Base-by-base conservation (phyloP, 2,329 filamentous ascomycete genomes). In the Rutstroemia sp. region DNA sequence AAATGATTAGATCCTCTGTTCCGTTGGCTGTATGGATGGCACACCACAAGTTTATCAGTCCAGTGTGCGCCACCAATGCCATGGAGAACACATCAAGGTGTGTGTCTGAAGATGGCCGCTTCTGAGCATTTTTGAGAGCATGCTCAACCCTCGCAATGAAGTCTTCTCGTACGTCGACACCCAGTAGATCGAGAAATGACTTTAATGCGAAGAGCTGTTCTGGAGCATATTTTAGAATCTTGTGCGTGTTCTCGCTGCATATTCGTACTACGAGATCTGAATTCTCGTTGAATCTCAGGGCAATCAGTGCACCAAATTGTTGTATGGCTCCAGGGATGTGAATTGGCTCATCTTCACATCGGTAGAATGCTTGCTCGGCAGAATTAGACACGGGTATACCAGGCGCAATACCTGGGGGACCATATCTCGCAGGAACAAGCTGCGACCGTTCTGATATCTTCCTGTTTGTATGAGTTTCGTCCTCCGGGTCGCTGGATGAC, bases 301-400 rank as follows among this genome's bases (percentile, higher is more conserved):
- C 90, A 27, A 96, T 66, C 25, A 96, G 74, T 4, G 88, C 76
- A 1, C 91, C 91, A 63, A 95, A 96, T 1, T 90, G 90, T 0
- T 91, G 91, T 1, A 56, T 51, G 30, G 53, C 53, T 27, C 53
- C 53, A 23, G 53, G 53, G 10, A 90, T 86, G 62, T 92, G 90
- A 30, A 96, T 95, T 0, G 91, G 90, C 66, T 96, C 91, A 66
- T 96, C 91, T 70, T 96, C 91, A 67, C 91, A 96, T 50, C 84
- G 80, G 27, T 27, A 56, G 25, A 56, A 44, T 16, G 23, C n/a
- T 39, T 44, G 46, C 25, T 41, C 49, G 9, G 30, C 45, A 12
- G 49, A 21, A 19, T 61, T 55, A 18, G 39, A 16, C 18, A 54
- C 50, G 4, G 57, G 49, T 25, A 49, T 49, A 4, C 61, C 59